phyloP scores from a whole-genome alignment of 305 asterid genomes.

The Plantago lanceolata region DNA sequence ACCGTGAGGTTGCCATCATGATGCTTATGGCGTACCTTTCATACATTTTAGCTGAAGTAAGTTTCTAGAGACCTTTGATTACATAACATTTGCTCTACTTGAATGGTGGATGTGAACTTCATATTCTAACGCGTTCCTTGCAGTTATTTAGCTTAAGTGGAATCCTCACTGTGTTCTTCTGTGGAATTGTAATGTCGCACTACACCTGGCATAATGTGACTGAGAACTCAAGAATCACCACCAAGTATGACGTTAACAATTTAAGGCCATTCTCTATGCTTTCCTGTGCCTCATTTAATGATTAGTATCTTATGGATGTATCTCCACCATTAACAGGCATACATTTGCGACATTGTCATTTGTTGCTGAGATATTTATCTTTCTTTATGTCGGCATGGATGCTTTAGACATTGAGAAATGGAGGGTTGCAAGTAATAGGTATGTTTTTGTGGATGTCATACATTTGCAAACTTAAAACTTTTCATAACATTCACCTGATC shows the following conservation, averaged over 20 bases:
- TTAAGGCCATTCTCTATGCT: slow-evolving; percentile 6
- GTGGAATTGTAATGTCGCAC: slow-evolving; percentile 68
- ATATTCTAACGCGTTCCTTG: slow-evolving; percentile 27
- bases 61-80: slow-evolving; percentile 24
- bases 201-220: slow-evolving; percentile 72
- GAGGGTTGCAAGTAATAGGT: slow-evolving; percentile 57
- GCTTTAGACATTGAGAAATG: slow-evolving; percentile 61
- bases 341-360: slow-evolving; percentile 55
- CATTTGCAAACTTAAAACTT: background rate
- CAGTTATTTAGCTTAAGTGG: slow-evolving; percentile 58
- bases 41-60: slow-evolving; percentile 62
- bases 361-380: slow-evolving; percentile 55
- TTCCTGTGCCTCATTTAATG: slow-evolving; percentile 2
- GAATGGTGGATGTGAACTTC: slow-evolving; percentile 10
- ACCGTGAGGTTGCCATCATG: slow-evolving; percentile 72
- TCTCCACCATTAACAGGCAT: slow-evolving; percentile 40
- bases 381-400: slow-evolving; percentile 65
- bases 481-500: background rate
- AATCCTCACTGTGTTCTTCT: slow-evolving; percentile 63
- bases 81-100: slow-evolving; percentile 17
- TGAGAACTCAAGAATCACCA: slow-evolving; percentile 59
- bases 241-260: slow-evolving; percentile 37
- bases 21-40: slow-evolving; percentile 69
- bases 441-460: background rate
- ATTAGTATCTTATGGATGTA: slow-evolving; percentile 19